These are phyloP conservation scores for Detonula confervacea DNA, from an alignment of 352 stramenopile species.

Conservation along the genomic window DNA sequence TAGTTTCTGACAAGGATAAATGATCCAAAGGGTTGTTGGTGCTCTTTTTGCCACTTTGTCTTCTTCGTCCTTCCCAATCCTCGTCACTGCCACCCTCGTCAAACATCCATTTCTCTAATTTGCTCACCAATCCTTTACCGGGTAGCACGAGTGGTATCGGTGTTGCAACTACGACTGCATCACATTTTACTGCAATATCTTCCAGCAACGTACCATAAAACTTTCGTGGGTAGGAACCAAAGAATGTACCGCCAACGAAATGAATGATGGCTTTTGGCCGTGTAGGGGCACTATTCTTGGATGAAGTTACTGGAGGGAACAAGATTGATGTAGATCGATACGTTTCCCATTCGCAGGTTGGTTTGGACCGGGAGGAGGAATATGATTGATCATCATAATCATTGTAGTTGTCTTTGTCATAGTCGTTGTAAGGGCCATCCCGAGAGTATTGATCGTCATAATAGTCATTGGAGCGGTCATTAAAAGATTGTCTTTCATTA, in stretches of 20 bases:
- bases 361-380: slow-evolving; percentile 13
- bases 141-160: slow-evolving; percentile 69
- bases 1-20: slow-evolving; percentile 51
- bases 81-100: slow-evolving; percentile 14
- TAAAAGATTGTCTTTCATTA: slow-evolving; percentile 3
- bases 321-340: slow-evolving; percentile 55
- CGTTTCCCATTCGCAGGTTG: slow-evolving; percentile 63
- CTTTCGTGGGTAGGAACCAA: slow-evolving; percentile 69
- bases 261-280: slow-evolving; percentile 72
- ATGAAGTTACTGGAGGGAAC: slow-evolving; percentile 21
- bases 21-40: slow-evolving; percentile 72
- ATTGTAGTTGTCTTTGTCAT: slow-evolving; percentile 35
- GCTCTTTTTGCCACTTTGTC: neutral
- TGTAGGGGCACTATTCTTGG: slow-evolving; percentile 6
- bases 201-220: slow-evolving; percentile 77
- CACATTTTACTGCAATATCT: slow-evolving; percentile 62
- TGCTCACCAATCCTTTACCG: slow-evolving; percentile 48
- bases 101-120: slow-evolving; percentile 46
- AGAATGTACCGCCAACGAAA: slow-evolving; percentile 81
- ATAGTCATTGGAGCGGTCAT: neutral
- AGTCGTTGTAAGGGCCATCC: slow-evolving; percentile 2
- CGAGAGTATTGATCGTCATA: neutral
- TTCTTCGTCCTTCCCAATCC: neutral
- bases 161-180: slow-evolving; percentile 70
- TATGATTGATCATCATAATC: slow-evolving; percentile 15